Evolutionary conservation across 169 alveolate genomes (phyloP).

Genomic region (Cryptosporidium sp.): DNA sequence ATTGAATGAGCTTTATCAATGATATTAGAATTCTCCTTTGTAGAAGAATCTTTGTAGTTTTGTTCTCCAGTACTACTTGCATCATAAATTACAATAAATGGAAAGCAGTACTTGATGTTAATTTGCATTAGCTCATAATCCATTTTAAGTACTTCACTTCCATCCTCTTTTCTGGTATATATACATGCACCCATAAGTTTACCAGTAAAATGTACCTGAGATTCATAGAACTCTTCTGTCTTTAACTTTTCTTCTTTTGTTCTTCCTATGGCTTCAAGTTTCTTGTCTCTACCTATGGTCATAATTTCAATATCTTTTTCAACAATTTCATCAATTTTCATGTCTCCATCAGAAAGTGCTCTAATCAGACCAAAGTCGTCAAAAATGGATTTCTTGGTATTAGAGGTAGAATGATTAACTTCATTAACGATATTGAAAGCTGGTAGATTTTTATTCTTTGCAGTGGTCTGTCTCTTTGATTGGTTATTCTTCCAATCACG

Average conservation of each 20-base stretch:
- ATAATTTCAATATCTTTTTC: conserved; percentile 49
- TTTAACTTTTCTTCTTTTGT: conserved; percentile 32
- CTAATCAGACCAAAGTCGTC: conserved; percentile 10
- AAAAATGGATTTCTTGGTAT: neutral
- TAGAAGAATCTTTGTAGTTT: conserved; percentile 1
- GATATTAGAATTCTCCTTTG: conserved; percentile 4
- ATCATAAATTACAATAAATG: conserved; percentile 53
- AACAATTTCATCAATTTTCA: neutral
- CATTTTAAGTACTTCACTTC: neutral
- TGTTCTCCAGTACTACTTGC: neutral
- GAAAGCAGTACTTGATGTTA: conserved; percentile 49
- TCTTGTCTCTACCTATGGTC: conserved; percentile 68
- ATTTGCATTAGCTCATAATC: neutral
- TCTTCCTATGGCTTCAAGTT: conserved; percentile 23
- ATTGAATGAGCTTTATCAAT: conserved; percentile 1
- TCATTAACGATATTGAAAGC: neutral
- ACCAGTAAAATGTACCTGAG: conserved; percentile 64
- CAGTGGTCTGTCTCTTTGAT: conserved; percentile 6
- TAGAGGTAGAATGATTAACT: neutral
- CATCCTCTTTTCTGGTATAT: neutral
- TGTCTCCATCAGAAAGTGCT: conserved; percentile 44
- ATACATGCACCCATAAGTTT: conserved; percentile 42
- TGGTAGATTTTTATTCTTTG: neutral
- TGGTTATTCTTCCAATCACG: conserved; percentile 53
- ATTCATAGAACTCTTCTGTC: conserved; percentile 52